Conservation (phyloP, 805 yeast genomes). For the Saturnispora zaruensis region DNA sequence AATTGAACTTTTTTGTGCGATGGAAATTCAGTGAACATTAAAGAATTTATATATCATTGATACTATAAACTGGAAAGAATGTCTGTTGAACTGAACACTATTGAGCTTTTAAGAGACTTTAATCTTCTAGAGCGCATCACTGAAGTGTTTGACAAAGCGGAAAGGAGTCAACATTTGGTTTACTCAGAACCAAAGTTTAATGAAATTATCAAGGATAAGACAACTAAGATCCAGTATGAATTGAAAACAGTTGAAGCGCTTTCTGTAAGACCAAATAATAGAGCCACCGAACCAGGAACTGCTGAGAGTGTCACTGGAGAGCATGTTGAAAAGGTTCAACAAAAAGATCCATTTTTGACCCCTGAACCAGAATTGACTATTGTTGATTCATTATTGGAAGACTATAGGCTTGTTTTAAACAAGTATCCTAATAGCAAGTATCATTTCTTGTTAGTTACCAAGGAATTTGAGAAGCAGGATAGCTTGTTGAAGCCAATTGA, state of each 20-base stretch:
- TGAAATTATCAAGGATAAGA: constrained; percentile 20
- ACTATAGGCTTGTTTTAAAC: constrained; percentile 64
- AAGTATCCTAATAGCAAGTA: constrained; percentile 78
- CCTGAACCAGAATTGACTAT: constrained; percentile 74
- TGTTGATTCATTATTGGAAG: constrained; percentile 39
- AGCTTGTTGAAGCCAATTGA: constrained; percentile 68
- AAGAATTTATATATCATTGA: neutral
- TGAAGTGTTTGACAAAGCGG: constrained; percentile 20
- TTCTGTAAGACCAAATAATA: constrained; percentile 28
- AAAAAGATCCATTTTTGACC: constrained; percentile 63
- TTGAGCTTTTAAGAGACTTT: constrained; percentile 19
- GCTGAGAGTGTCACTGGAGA: constrained; percentile 31
- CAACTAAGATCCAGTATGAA: constrained; percentile 23
- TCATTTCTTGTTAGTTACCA: constrained; percentile 76
- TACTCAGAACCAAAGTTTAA: constrained; percentile 15
- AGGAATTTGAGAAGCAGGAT: constrained; percentile 60
- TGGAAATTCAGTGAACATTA: neutral
- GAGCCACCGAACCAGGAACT: constrained; percentile 28
- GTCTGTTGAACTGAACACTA: constrained; percentile 8
- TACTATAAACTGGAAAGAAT: neutral
- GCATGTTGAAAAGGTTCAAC: constrained; percentile 25
- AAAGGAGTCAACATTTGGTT: constrained; percentile 20
- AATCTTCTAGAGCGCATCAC: constrained; percentile 16
- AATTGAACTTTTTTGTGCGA: neutral
- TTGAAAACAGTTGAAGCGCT: constrained; percentile 28